A percentile compares a stretch with the other conserved stretches of the same genome.
Evolutionary conservation across 2,329 filamentous ascomycete genomes (phyloP).

Genomic region (Aspergillus sp.): DNA sequence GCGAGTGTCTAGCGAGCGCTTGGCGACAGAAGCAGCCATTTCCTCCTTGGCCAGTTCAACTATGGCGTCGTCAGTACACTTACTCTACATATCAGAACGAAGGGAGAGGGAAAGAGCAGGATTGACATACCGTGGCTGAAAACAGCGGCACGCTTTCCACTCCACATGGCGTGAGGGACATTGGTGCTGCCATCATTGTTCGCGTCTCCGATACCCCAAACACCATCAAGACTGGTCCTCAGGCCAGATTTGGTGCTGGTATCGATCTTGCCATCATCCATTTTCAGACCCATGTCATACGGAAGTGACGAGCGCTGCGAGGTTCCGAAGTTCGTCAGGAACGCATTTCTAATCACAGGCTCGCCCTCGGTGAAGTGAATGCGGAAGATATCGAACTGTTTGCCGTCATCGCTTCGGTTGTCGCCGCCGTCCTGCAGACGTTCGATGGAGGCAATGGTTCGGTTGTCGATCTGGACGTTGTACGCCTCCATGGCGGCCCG

Average conservation of each 20-base stretch:
- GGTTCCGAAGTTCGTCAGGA: conserved; percentile 52
- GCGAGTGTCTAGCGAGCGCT: conserved; percentile 25
- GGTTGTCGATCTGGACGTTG: conserved; percentile 57
- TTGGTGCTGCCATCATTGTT: conserved; percentile 63
- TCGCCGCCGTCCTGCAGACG: conserved; percentile 42
- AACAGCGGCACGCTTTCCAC: conserved; percentile 59
- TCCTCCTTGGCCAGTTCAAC: conserved; percentile 37
- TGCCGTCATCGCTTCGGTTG: conserved; percentile 25
- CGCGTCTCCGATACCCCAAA: conserved; percentile 61
- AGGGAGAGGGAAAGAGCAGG: background rate
- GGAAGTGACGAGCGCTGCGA: conserved; percentile 53
- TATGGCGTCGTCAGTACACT: conserved; percentile 3
- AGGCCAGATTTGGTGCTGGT: conserved; percentile 46
- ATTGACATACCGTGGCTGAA: conserved; percentile 54
- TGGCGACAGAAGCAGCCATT: conserved; percentile 28
- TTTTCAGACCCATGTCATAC: conserved; percentile 47
- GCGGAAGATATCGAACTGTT: conserved; percentile 57
- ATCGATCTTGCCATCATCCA: conserved; percentile 48
- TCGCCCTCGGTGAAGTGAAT: conserved; percentile 53
- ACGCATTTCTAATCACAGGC: conserved; percentile 50
- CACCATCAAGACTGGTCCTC: conserved; percentile 53
- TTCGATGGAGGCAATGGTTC: conserved; percentile 51
- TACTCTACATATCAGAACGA: background rate
- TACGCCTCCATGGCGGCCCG: conserved; percentile 36
- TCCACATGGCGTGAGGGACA: conserved; percentile 61